Evolutionary conservation across 768 basidiomycete species (phyloP).

Genomic region (Myochromella boudieri): DNA sequence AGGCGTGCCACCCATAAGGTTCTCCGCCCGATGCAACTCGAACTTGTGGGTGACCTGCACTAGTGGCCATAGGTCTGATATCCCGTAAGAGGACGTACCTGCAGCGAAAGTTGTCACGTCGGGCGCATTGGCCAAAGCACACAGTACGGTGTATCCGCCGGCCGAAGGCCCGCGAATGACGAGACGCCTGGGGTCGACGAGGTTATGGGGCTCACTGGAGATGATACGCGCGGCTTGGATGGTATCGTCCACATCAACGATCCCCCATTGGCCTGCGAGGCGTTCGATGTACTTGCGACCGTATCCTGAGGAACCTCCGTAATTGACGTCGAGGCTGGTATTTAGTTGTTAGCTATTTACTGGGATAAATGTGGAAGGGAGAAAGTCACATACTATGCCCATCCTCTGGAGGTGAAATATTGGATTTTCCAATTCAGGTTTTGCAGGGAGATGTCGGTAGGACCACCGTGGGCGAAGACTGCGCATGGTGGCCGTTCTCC

Average conservation of each 20-base stretch:
- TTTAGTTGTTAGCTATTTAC: constrained; percentile 9
- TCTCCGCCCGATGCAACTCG: constrained; percentile 56
- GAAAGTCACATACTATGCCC: constrained; percentile 55
- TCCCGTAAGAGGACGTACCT: constrained; percentile 64
- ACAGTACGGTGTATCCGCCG: constrained; percentile 71
- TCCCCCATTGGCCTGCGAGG: constrained; percentile 68
- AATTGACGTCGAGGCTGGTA: constrained; percentile 74
- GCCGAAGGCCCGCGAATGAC: constrained; percentile 74
- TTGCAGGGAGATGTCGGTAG: constrained; percentile 49
- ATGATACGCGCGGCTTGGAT: constrained; percentile 54
- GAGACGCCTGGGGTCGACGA: constrained; percentile 63
- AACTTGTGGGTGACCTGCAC: constrained; percentile 73
- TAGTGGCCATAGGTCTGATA: constrained; percentile 60
- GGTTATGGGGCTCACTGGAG: constrained; percentile 40
- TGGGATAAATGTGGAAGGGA: not conserved
- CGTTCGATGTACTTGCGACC: constrained; percentile 67
- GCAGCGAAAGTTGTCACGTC: constrained; percentile 56
- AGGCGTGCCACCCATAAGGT: constrained; percentile 61
- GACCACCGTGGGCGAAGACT: constrained; percentile 70
- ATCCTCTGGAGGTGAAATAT: constrained; percentile 71
- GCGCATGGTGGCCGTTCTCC: constrained; percentile 70
- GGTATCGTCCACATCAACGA: constrained; percentile 71
- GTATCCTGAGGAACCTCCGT: constrained; percentile 74
- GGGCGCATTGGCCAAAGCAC: constrained; percentile 39
- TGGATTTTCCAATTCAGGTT: constrained; percentile 54